phyloP scores from a whole-genome alignment of 352 stramenopile genomes.

The Blastocystis sp. region DNA sequence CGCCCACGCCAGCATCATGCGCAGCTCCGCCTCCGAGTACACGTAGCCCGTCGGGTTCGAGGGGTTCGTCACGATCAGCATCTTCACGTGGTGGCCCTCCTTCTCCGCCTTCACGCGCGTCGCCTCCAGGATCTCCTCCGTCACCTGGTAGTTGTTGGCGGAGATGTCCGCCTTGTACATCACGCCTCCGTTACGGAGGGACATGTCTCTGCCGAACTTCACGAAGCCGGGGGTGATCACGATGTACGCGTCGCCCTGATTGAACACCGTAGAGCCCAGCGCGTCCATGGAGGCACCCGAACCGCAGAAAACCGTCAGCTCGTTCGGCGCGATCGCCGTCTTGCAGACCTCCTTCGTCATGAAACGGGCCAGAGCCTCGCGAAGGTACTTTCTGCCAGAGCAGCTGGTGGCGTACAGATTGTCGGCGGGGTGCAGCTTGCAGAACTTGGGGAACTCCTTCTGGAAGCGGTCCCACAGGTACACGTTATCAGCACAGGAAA shows the following conservation, averaged over 20 bases:
- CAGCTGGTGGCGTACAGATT: constrained; percentile 64
- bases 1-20: constrained; percentile 74
- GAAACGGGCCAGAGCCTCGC: constrained; percentile 58
- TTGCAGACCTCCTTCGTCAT: constrained; percentile 75
- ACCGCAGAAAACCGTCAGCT: constrained; percentile 79
- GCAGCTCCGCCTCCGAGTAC: constrained; percentile 76
- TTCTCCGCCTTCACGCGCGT: constrained; percentile 13
- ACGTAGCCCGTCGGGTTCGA: constrained; percentile 81
- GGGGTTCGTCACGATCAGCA: constrained; percentile 82
- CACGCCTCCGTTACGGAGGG: constrained; percentile 35
- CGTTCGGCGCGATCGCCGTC: constrained; percentile 81
- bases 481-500: constrained; percentile 63
- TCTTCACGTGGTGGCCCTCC: constrained; percentile 70
- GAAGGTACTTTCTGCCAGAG: constrained; percentile 46
- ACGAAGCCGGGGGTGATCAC: constrained; percentile 66
- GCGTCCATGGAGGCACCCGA: constrained; percentile 63
- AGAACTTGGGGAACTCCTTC: constrained; percentile 50
- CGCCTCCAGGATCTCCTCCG: constrained; percentile 62
- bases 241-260: constrained; percentile 52
- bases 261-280: constrained; percentile 47
- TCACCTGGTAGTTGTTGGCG: constrained; percentile 61
- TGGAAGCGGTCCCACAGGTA: constrained; percentile 65
- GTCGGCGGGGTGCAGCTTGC: constrained; percentile 35
- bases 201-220: constrained; percentile 59
- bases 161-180: constrained; percentile 68